Conservation (phyloP, 345 rosid species). For the Pistacia vera region DNA sequence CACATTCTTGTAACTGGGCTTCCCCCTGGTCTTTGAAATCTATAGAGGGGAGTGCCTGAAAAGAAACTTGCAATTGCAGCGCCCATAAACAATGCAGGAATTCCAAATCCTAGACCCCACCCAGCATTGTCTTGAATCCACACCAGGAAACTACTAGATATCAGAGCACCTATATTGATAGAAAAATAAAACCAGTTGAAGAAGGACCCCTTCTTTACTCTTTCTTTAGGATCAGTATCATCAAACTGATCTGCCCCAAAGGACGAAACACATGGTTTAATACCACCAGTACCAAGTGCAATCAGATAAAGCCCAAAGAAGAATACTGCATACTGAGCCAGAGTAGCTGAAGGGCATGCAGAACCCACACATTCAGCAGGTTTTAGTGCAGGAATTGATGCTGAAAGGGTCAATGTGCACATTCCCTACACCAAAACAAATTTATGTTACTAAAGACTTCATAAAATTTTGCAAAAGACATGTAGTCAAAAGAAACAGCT, state of each 20-base stretch:
- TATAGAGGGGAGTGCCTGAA: slow-evolving; percentile 81
- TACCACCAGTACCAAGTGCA: slow-evolving; percentile 93
- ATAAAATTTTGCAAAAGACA: background rate
- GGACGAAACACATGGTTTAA: slow-evolving; percentile 94
- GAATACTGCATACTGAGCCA: slow-evolving; percentile 71
- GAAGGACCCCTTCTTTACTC: slow-evolving; percentile 83
- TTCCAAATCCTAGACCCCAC: slow-evolving; percentile 95
- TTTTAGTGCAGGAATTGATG: slow-evolving; percentile 64
- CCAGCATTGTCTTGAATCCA: slow-evolving; percentile 94
- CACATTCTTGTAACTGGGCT: slow-evolving; percentile 87
- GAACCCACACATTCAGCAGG: slow-evolving; percentile 67
- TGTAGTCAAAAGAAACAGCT: background rate
- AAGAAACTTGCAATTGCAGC: slow-evolving; percentile 83
- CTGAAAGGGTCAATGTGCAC: slow-evolving; percentile 85
- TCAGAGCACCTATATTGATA: slow-evolving; percentile 84
- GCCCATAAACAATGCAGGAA: slow-evolving; percentile 92
- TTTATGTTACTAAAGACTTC: slow-evolving; percentile 13
- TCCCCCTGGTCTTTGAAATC: slow-evolving; percentile 92
- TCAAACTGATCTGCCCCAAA: slow-evolving; percentile 98
- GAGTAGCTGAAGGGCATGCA: slow-evolving; percentile 69
- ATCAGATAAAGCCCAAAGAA: slow-evolving; percentile 89
- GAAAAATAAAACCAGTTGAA: slow-evolving; percentile 97
- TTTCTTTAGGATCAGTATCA: slow-evolving; percentile 77
- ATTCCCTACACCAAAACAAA: slow-evolving; percentile 62
- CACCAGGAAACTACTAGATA: slow-evolving; percentile 83